phyloP scores from a whole-genome alignment of 148 eudicot species.

The Heliosperma pusillum region DNA sequence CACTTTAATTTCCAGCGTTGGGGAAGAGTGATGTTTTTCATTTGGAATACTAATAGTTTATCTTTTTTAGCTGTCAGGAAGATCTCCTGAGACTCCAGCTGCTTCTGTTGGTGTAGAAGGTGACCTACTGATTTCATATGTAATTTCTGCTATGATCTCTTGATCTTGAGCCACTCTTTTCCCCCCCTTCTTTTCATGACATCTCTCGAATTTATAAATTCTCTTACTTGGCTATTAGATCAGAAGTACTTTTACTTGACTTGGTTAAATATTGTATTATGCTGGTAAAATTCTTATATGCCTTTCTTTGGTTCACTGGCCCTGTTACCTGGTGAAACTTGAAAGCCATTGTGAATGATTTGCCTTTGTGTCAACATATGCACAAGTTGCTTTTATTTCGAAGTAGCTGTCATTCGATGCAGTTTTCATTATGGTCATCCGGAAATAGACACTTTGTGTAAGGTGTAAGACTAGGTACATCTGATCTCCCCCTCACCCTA shows the following conservation, averaged over 20 bases:
- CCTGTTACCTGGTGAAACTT: neutral
- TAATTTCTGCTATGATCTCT: conserved; percentile 6
- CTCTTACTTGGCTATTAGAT: neutral
- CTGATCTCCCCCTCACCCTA: too few species aligned
- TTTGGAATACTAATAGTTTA: conserved; percentile 29
- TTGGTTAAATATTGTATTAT: neutral
- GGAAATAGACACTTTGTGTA: neutral
- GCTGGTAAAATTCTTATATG: neutral
- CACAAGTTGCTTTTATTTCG: neutral
- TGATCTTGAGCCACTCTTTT: neutral
- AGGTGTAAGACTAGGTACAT: too few species aligned
- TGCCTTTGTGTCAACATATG: neutral
- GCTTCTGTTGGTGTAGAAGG: conserved; percentile 84
- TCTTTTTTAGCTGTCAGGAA: conserved; percentile 68
- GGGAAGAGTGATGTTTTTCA: neutral
- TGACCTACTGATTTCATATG: conserved; percentile 28
- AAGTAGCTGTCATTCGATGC: neutral
- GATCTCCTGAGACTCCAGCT: conserved; percentile 42
- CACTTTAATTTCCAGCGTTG: neutral
- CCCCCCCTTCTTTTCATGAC: conserved; percentile 5
- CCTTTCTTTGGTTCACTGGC: neutral
- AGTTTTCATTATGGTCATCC: neutral
- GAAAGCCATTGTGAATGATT: neutral
- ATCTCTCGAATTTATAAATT: neutral
- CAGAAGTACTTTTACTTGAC: neutral